A percentile compares a stretch with the other conserved stretches of the same genome.
These are phyloP conservation scores for Myochromella boudieri DNA, from an alignment of 768 basidiomycete genomes.

Conservation along the genomic window DNA sequence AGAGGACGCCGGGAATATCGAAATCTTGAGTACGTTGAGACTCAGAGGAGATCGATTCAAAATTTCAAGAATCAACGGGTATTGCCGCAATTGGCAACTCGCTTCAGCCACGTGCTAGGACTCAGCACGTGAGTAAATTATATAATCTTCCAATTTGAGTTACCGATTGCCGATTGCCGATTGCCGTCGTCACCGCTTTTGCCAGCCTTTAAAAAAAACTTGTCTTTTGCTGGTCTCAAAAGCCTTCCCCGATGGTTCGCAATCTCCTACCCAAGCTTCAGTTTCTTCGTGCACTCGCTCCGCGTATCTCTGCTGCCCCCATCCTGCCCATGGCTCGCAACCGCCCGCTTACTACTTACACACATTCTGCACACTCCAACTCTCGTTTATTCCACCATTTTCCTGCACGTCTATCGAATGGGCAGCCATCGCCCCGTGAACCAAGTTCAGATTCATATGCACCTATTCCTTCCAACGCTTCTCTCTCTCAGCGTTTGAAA, in stretches of 20 bases:
- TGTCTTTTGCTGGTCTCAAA: no score
- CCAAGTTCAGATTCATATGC: constrained; percentile 22
- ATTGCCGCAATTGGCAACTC: constrained; percentile 1
- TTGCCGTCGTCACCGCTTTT: not conserved
- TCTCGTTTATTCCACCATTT: constrained; percentile 52
- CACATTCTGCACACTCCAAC: constrained; percentile 24
- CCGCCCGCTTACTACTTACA: constrained; percentile 26
- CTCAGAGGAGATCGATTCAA: constrained; percentile 11
- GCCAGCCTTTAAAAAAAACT: not conserved
- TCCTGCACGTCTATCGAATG: constrained; percentile 42
- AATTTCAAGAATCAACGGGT: constrained; percentile 5
- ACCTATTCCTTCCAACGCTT: constrained; percentile 46
- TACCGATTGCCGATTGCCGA: no score
- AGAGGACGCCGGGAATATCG: no score
- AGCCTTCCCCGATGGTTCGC: constrained; percentile 29
- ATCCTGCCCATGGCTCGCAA: constrained; percentile 47
- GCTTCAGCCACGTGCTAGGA: no score
- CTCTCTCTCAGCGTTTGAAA: constrained; percentile 72
- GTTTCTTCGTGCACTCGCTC: constrained; percentile 44
- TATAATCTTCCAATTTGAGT: no score
- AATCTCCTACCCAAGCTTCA: constrained; percentile 43
- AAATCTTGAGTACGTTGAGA: no score
- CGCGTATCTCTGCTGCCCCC: constrained; percentile 47
- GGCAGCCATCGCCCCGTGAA: constrained; percentile 32
- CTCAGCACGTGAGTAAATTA: no score